These are phyloP conservation scores for Fraxinus latifolia DNA, from an alignment of 305 asterid genomes.

Conservation along the genomic window DNA sequence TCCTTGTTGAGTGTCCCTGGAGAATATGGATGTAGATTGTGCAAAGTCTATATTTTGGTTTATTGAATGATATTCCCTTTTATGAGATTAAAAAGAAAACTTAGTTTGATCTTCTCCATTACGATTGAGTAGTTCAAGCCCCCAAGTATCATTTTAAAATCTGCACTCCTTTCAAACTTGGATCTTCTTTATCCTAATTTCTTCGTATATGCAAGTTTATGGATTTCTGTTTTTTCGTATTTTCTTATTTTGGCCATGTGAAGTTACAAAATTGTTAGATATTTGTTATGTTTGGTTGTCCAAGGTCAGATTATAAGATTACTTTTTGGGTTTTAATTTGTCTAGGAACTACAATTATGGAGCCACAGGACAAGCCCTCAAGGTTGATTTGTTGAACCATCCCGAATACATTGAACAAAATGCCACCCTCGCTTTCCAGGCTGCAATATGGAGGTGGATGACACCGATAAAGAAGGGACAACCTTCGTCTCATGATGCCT, in stretches of 20 bases:
- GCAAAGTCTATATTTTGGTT: not conserved
- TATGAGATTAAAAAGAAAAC: not conserved
- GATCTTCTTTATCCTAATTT: not conserved
- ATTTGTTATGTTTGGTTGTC: not conserved
- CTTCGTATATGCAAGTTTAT: not conserved
- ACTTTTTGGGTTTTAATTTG: not conserved
- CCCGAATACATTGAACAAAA: constrained; percentile 89
- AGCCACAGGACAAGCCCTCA: constrained; percentile 53
- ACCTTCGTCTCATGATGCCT: constrained; percentile 73
- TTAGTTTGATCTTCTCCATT: not conserved
- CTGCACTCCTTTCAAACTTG: not conserved
- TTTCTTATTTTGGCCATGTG: not conserved
- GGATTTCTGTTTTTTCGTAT: not conserved
- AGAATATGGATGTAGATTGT: constrained; percentile 18
- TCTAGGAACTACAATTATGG: constrained; percentile 79
- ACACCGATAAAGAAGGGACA: constrained; percentile 61
- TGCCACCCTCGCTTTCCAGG: constrained; percentile 81
- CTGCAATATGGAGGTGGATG: constrained; percentile 86
- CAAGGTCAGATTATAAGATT: not conserved
- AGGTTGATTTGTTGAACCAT: constrained; percentile 72
- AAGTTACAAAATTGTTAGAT: not conserved
- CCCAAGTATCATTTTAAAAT: not conserved
- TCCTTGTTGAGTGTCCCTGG: not conserved
- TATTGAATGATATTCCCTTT: not conserved
- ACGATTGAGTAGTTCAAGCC: not conserved